Conservation (phyloP, 139 green algal species). For the Pleodorina starrii region DNA sequence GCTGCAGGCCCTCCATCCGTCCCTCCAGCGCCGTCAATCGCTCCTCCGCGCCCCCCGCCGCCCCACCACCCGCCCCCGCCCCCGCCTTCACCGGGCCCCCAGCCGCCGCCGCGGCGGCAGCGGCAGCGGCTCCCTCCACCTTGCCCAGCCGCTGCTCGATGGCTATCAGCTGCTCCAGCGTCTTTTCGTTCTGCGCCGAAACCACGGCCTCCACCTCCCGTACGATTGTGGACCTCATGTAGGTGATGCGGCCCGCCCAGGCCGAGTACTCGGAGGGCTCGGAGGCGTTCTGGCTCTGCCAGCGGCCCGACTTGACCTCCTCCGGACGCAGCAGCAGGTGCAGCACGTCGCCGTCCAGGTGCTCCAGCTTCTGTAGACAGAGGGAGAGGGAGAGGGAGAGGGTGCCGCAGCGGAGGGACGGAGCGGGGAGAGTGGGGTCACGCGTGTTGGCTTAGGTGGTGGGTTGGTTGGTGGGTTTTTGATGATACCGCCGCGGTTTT, state of each 20-base stretch:
- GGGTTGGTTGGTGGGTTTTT: no score
- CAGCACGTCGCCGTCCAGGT: constrained; percentile 38
- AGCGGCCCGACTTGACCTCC: constrained; percentile 26
- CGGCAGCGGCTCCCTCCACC: not conserved
- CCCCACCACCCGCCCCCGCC: not conserved
- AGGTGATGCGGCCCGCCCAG: constrained; percentile 37
- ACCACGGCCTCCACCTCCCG: constrained; percentile 20
- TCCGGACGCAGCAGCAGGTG: constrained; percentile 42
- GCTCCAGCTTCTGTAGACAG: constrained; percentile 4
- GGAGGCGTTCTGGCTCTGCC: not conserved
- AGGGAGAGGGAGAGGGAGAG: no score
- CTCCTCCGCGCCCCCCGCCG: not conserved
- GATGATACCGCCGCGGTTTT: no score
- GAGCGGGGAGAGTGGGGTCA: no score
- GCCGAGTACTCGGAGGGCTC: constrained; percentile 10
- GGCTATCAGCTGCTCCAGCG: not conserved
- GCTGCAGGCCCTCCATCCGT: not conserved
- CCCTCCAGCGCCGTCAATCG: not conserved
- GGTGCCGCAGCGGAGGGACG: no score
- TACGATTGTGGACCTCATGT: constrained; percentile 36
- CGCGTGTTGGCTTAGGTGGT: no score
- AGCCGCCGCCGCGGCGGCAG: not conserved
- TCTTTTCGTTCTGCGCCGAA: not conserved
- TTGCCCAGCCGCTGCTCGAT: not conserved
- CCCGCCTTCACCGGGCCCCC: not conserved